phyloP scores from a whole-genome alignment of 257 asterid species.

The Solanum virginianum region DNA sequence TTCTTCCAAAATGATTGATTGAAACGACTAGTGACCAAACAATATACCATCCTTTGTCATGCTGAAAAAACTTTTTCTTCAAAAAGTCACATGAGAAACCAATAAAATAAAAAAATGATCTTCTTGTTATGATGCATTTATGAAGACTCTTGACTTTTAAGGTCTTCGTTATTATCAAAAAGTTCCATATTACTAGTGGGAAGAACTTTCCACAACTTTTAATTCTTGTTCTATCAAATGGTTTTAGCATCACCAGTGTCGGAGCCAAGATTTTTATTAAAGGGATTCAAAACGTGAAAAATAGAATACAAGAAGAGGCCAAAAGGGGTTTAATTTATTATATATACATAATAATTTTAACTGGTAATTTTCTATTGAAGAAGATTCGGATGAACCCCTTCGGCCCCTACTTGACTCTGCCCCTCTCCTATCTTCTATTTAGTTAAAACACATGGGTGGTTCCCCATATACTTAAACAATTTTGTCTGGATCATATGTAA shows the following conservation, averaged over 20 bases:
- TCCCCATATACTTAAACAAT: neutral
- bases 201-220: neutral
- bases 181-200: neutral
- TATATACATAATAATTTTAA: neutral
- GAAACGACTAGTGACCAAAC: neutral
- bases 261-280: neutral
- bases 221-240: neutral
- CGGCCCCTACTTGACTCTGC: neutral
- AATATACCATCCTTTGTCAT: neutral
- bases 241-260: neutral
- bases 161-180: neutral
- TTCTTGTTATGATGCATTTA: neutral
- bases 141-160: neutral
- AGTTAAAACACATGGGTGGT: slow-evolving; percentile 4
- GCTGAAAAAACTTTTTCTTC: neutral
- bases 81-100: neutral
- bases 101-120: neutral
- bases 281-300: neutral
- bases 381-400: neutral
- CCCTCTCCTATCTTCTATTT: neutral
- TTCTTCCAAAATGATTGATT: neutral
- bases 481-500: slow-evolving; percentile 1
- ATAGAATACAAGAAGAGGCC: fast-evolving
- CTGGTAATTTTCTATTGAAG: neutral
- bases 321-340: fast-evolving